Evolutionary conservation across 108 stramenopile genomes (phyloP).

Genomic region (Conticribra guillardii): DNA sequence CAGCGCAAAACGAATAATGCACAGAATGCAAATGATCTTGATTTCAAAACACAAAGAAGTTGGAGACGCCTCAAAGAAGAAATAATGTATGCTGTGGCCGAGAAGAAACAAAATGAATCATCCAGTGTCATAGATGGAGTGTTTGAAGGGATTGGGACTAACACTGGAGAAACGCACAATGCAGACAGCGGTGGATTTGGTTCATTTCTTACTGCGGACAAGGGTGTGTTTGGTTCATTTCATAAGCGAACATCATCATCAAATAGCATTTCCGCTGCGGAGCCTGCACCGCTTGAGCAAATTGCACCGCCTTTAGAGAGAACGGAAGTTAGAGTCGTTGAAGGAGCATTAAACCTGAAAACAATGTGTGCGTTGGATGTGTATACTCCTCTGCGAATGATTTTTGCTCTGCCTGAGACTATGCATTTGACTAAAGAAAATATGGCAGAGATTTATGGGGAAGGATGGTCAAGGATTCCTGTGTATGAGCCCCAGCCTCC

Average conservation of each 20-base stretch:
- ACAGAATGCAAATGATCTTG: constrained; percentile 11
- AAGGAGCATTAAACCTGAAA: constrained; percentile 63
- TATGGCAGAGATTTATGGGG: constrained; percentile 60
- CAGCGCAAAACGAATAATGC: constrained; percentile 7
- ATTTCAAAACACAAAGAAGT: constrained; percentile 19
- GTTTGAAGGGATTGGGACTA: neutral
- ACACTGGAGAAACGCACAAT: neutral
- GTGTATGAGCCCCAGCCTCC: constrained; percentile 53
- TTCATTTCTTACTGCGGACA: no score
- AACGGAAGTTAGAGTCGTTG: constrained; percentile 53
- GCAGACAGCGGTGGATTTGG: constrained; percentile 8
- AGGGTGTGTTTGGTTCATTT: neutral
- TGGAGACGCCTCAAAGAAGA: constrained; percentile 56
- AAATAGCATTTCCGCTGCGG: neutral
- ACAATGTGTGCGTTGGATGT: constrained; percentile 70
- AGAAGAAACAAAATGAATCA: constrained; percentile 20
- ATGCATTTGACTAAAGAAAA: constrained; percentile 51
- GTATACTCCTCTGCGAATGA: constrained; percentile 55
- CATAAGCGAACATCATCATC: constrained; percentile 1
- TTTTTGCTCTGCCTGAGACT: constrained; percentile 55
- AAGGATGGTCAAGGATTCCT: constrained; percentile 67
- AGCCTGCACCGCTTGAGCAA: constrained; percentile 20
- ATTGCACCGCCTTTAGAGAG: constrained; percentile 52
- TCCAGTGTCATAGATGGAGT: neutral
- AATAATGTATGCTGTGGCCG: constrained; percentile 51